phyloP scores from a whole-genome alignment of 2,329 filamentous ascomycete species.

The Hysterium pulicare region DNA sequence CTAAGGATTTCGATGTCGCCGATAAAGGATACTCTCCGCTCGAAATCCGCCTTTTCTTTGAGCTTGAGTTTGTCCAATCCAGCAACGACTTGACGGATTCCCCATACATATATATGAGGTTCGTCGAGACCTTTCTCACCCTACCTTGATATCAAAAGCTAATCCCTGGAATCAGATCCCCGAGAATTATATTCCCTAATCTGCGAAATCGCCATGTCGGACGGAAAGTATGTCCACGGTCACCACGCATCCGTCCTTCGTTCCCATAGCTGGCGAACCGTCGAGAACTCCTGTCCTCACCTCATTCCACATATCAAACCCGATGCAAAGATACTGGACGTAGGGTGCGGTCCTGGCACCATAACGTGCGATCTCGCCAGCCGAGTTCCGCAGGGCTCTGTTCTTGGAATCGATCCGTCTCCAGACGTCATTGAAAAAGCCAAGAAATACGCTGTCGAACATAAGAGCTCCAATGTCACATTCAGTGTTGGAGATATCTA shows the following conservation, averaged over 20 bases:
- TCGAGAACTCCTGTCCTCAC: constrained; percentile 43
- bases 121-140: no score
- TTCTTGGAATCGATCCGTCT: constrained; percentile 47
- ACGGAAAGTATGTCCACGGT: constrained; percentile 38
- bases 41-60: no score
- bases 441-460: constrained; percentile 30
- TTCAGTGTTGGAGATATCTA: constrained; percentile 43
- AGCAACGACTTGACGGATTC: no score
- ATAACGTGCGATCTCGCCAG: constrained; percentile 45
- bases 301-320: constrained; percentile 32
- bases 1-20: no score
- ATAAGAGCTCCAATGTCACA: constrained; percentile 38
- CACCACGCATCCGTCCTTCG: constrained; percentile 40
- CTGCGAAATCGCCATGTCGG: constrained; percentile 1
- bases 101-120: no score
- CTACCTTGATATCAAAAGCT: no score
- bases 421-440: constrained; percentile 42
- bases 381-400: constrained; percentile 42
- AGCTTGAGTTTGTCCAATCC: no score
- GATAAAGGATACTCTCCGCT: no score
- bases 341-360: constrained; percentile 49
- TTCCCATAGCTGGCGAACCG: constrained; percentile 46
- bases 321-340: constrained; percentile 42
- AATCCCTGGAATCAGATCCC: no score
- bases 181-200: no score